These are phyloP conservation scores for Triticum monococcum DNA, from an alignment of 176 grass and related monocot genomes.

Conservation along the genomic window DNA sequence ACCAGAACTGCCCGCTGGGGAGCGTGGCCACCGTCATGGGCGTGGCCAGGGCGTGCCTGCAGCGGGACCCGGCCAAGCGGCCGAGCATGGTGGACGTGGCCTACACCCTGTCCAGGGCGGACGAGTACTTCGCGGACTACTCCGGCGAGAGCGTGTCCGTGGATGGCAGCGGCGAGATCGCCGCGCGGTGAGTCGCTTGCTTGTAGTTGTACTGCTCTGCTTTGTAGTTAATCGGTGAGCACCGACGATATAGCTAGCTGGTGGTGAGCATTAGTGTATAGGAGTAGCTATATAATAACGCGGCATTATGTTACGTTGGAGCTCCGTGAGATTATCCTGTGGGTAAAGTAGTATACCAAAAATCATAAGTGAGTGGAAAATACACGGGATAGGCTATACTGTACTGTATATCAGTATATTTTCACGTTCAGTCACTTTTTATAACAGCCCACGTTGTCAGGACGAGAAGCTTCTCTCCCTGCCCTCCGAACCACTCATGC, in stretches of 20 bases:
- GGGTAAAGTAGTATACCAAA: too few species aligned
- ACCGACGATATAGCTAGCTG: neutral
- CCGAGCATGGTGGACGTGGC: constrained; percentile 95
- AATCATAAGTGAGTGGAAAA: too few species aligned
- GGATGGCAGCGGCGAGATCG: constrained; percentile 36
- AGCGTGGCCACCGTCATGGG: constrained; percentile 61
- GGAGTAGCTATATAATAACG: constrained; percentile 2
- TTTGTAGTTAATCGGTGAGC: neutral
- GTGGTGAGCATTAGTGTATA: neutral
- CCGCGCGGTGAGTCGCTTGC: constrained; percentile 42
- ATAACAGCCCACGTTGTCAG: too few species aligned
- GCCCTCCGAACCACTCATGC: too few species aligned
- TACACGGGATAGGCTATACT: too few species aligned
- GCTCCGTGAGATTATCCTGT: too few species aligned
- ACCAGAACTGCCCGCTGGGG: constrained; percentile 68
- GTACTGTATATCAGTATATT: too few species aligned
- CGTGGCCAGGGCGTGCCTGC: constrained; percentile 74
- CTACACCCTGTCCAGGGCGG: constrained; percentile 82
- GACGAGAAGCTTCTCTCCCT: too few species aligned
- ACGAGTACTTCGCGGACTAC: constrained; percentile 73
- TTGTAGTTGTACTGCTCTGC: neutral
- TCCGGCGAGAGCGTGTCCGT: constrained; percentile 63
- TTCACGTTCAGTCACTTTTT: too few species aligned
- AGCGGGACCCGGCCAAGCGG: constrained; percentile 72
- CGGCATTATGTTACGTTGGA: neutral